These are phyloP conservation scores for Exophiala sp. DNA, from an alignment of 2,329 filamentous ascomycete genomes.

Conservation along the genomic window DNA sequence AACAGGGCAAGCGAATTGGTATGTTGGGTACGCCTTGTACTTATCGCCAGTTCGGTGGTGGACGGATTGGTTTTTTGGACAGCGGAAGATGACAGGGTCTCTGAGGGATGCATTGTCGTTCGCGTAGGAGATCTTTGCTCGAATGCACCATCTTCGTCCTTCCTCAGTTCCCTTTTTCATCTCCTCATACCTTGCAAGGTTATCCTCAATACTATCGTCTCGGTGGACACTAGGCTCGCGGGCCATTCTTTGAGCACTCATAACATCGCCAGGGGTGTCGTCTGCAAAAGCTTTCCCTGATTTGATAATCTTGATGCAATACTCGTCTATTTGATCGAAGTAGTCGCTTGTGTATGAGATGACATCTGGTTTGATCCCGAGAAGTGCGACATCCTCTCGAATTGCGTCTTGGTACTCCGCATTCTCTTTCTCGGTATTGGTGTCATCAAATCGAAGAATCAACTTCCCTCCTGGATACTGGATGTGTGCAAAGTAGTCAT, in stretches of 20 bases:
- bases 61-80: conserved; percentile 56
- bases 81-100: conserved; percentile 95
- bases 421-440: conserved; percentile 95
- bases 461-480: conserved; percentile 58
- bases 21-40: conserved; percentile 63
- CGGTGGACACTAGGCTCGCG: conserved; percentile 76
- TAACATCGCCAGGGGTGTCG: conserved; percentile 82
- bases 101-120: conserved; percentile 93
- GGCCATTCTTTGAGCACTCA: conserved; percentile 77
- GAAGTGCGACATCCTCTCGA: conserved; percentile 79
- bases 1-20: conserved; percentile 60
- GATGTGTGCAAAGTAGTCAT: conserved; percentile 33
- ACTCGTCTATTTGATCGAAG: conserved; percentile 86
- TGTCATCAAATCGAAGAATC: conserved; percentile 91
- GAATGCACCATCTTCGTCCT: conserved; percentile 81
- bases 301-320: conserved; percentile 76
- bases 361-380: conserved; percentile 84
- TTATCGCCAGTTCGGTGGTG: conserved; percentile 59
- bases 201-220: conserved; percentile 74
- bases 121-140: conserved; percentile 86
- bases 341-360: conserved; percentile 91
- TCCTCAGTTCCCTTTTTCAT: conserved; percentile 83
- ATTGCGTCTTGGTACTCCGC: conserved; percentile 94
- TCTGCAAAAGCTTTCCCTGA: conserved; percentile 88
- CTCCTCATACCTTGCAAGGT: conserved; percentile 76